Conservation (phyloP, 2,329 filamentous ascomycete species). For the Penicillium crustosum region DNA sequence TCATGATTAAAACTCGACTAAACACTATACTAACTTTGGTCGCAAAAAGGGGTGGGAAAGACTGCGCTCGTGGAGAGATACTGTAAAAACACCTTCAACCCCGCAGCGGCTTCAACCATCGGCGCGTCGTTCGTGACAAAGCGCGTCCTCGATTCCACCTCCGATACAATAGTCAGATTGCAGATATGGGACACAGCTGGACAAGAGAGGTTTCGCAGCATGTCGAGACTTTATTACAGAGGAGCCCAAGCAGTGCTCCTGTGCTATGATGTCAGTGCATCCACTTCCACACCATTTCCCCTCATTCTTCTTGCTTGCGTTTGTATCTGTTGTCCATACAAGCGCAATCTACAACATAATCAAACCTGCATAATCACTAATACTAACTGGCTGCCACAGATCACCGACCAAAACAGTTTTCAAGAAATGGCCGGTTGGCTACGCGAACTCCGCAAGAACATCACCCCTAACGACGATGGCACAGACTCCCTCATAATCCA, state of each 20-base stretch:
- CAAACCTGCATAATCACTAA: background rate
- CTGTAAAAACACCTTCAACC: constrained; percentile 46
- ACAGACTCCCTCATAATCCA: constrained; percentile 76
- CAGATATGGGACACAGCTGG: constrained; percentile 97
- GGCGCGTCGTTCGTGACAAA: constrained; percentile 79
- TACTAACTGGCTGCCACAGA: constrained; percentile 37
- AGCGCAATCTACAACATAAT: background rate
- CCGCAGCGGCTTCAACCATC: constrained; percentile 63
- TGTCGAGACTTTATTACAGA: constrained; percentile 93
- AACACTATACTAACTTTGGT: constrained; percentile 4
- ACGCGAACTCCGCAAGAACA: constrained; percentile 75
- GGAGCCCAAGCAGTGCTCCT: constrained; percentile 91
- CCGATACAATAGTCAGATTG: constrained; percentile 80
- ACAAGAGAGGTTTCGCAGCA: constrained; percentile 91
- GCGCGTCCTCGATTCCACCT: constrained; percentile 77
- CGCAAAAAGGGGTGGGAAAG: constrained; percentile 50
- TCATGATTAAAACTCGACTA: background rate
- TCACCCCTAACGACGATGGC: constrained; percentile 58
- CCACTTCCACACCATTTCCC: background rate
- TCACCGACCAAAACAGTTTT: constrained; percentile 82
- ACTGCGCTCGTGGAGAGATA: constrained; percentile 54
- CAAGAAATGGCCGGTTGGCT: constrained; percentile 92
- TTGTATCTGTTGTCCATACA: background rate
- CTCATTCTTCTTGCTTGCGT: background rate
- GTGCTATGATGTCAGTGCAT: constrained; percentile 66